Evolutionary conservation across 2,329 filamentous ascomycete species (phyloP).

Genomic region (Whalleya microplaca): DNA sequence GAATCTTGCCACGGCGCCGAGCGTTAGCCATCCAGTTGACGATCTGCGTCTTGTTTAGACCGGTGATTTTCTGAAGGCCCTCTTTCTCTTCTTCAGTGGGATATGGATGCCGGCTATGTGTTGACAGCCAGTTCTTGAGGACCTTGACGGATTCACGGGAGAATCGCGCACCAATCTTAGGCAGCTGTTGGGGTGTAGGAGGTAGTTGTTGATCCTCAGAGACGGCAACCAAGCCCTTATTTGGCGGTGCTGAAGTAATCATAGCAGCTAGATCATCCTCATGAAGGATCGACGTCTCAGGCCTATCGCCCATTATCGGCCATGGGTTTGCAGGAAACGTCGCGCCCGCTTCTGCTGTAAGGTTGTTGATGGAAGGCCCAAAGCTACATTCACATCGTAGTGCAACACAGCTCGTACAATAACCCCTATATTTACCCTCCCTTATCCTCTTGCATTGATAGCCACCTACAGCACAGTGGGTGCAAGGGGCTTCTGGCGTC

Average conservation of each 20-base stretch:
- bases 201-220: slow-evolving; percentile 35
- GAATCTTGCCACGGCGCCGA: slow-evolving; percentile 78
- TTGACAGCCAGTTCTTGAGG: slow-evolving; percentile 82
- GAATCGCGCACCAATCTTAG: slow-evolving; percentile 76
- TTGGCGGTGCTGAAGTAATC: slow-evolving; percentile 24
- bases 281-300: slow-evolving; percentile 42
- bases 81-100: slow-evolving; percentile 88
- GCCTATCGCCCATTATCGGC: slow-evolving; percentile 49
- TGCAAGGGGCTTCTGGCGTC: slow-evolving; percentile 52
- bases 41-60: slow-evolving; percentile 81
- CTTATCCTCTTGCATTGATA: slow-evolving; percentile 64
- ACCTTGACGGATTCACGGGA: slow-evolving; percentile 79
- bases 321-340: slow-evolving; percentile 52
- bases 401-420: slow-evolving; percentile 66
- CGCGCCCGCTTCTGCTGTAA: slow-evolving; percentile 38
- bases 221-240: slow-evolving; percentile 10
- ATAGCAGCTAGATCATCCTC: slow-evolving; percentile 40
- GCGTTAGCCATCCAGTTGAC: slow-evolving; percentile 93
- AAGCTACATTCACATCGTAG: slow-evolving; percentile 63
- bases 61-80: slow-evolving; percentile 75
- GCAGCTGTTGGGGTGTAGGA: slow-evolving; percentile 34
- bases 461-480: slow-evolving; percentile 53
- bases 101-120: slow-evolving; percentile 82
- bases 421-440: slow-evolving; percentile 63
- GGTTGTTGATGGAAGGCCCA: slow-evolving; percentile 41